Evolutionary conservation across 768 basidiomycete species (phyloP).

Genomic region (Gloeostereum incarnatum): DNA sequence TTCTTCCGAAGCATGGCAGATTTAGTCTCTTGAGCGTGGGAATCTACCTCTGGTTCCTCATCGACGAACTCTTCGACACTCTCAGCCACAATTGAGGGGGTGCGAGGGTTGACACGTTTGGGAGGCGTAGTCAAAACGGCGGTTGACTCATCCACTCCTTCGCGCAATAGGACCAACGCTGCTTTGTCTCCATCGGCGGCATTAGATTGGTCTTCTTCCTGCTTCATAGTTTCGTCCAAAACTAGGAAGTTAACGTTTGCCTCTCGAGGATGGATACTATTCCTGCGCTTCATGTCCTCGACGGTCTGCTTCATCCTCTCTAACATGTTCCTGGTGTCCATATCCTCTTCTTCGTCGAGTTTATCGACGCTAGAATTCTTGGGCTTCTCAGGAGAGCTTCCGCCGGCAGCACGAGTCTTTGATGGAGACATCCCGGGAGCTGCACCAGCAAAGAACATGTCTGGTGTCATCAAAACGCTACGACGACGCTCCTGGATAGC

Average conservation of each 20-base stretch:
- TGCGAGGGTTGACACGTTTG: too few relatives aligned
- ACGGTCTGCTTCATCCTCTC: slow-evolving; percentile 42
- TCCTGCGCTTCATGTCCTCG: slow-evolving; percentile 35
- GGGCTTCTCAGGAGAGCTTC: background rate
- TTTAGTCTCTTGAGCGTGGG: background rate
- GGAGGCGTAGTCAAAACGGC: too few relatives aligned
- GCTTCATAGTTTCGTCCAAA: background rate
- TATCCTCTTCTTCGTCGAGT: slow-evolving; percentile 12
- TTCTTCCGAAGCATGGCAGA: background rate
- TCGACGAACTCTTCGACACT: background rate
- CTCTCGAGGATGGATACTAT: background rate
- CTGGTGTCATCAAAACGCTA: slow-evolving; percentile 42
- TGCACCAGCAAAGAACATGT: slow-evolving; percentile 40
- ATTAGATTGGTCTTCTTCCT: too few relatives aligned
- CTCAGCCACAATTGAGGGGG: too few relatives aligned
- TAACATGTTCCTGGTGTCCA: slow-evolving; percentile 31
- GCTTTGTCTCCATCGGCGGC: too few relatives aligned
- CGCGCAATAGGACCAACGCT: too few relatives aligned
- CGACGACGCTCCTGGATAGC: slow-evolving; percentile 56
- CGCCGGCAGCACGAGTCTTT: background rate
- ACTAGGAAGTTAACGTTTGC: too few relatives aligned
- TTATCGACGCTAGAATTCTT: too few relatives aligned
- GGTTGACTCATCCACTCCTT: too few relatives aligned
- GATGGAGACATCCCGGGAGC: slow-evolving; percentile 39
- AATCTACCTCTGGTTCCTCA: too few relatives aligned